Percentiles rank a stretch among this genome's conserved stretches.
These are phyloP conservation scores for Oidiodendron maius DNA, from an alignment of 495 filamentous ascomycete species.

Conservation along the genomic window DNA sequence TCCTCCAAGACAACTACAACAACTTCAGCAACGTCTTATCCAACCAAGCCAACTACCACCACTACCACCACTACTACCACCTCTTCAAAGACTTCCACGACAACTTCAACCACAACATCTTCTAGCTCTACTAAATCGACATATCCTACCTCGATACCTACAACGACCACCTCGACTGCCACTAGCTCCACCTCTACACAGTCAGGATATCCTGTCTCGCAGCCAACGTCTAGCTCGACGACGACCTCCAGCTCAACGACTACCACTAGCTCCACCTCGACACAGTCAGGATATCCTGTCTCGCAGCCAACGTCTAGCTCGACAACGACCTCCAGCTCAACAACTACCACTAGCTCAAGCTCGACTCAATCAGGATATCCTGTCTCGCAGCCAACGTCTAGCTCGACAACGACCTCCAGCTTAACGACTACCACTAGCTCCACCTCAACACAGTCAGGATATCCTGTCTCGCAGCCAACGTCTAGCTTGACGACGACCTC, in stretches of 20 bases:
- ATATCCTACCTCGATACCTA: background rate
- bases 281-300: background rate
- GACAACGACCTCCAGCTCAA: background rate
- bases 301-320: background rate
- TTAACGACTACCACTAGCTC: background rate
- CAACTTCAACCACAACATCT: background rate
- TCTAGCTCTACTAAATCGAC: background rate
- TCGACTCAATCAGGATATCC: background rate
- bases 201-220: background rate
- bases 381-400: background rate
- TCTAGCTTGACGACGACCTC: background rate
- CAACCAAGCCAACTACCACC: constrained; percentile 1
- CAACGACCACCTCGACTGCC: background rate
- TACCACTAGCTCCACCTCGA: background rate
- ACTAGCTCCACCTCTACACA: background rate
- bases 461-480: background rate
- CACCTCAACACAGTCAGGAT: background rate
- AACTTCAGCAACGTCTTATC: constrained; percentile 12
- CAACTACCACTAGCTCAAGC: background rate
- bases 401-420: background rate
- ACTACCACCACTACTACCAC: background rate
- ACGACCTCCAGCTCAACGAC: background rate
- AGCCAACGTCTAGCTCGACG: background rate
- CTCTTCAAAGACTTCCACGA: background rate
- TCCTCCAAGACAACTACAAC: constrained; percentile 18